Evolutionary conservation across 306 rosid species (phyloP), one percentile per base, ranked within the genome.

Genomic region (Erythrophleum fordii): DNA sequence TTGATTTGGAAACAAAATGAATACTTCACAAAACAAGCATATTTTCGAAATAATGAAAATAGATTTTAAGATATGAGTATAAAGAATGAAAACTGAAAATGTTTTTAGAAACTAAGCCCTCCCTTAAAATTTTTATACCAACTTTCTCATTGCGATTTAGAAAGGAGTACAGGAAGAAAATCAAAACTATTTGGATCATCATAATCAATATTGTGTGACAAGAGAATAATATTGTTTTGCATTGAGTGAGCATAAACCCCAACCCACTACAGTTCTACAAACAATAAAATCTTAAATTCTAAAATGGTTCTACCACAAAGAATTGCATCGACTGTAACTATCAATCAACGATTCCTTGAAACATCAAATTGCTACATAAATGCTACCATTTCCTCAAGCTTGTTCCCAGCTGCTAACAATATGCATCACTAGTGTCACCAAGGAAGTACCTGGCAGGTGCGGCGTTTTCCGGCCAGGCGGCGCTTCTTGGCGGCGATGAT

Each of bases 401-500:
- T 16, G n/a, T 2, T 77, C 45, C 25, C 31, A 53, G 58, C 58
- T 53, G 69, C 28, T 66, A 55, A 68, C 10, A 53, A 26, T 5
- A 39, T 12, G 29, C 18, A 49, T 5, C 7, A 72, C 3, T 46
- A 6, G 53, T 5, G 17, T 3, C 6, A 58, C 5, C 8, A 20
- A 20, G 61, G 14, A 66, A 16, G 9, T 65, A 95, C 99, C 98
- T 93, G 92, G 69, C 97, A 93, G 45, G 88, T 45, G 79, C 97
- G 91, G 86, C 99, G 98, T 67, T 87, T 89, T 3, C 99, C 99
- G 41, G 98, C 86, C 78, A 86, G 83, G 70, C 94, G 95, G 88
- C 99, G 97, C 86, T 95, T 95, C 87, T 93, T 95, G 89, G 99
- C 84, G 72, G 98, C 99, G 73, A 93, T 91, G 45, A 90, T 82